A percentile compares a stretch with the other conserved stretches of the same genome.
These are phyloP conservation scores for Epipyxis sp. DNA, from an alignment of 108 stramenopile species.

Conservation along the genomic window DNA sequence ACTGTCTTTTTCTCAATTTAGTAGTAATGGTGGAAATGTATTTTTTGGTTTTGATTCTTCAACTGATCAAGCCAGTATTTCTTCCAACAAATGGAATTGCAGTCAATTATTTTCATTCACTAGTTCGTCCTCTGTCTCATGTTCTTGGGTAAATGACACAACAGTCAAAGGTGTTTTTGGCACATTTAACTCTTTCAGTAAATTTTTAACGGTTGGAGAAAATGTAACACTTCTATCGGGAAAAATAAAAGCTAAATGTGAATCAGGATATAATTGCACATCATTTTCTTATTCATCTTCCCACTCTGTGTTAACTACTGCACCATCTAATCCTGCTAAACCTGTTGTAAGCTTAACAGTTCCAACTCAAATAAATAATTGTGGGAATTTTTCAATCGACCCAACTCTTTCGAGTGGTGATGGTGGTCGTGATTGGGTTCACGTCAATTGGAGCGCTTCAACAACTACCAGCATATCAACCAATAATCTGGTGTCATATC, in stretches of 20 bases:
- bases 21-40: background rate
- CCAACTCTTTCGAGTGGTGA: too few species aligned
- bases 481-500: background rate
- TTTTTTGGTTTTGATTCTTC: background rate
- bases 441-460: too few species aligned
- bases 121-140: background rate
- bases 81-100: background rate
- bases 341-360: slow-evolving; percentile 4
- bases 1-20: background rate
- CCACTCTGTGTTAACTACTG: too few species aligned
- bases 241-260: background rate
- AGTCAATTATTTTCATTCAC: background rate
- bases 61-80: background rate
- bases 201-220: background rate
- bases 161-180: background rate
- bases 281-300: background rate
- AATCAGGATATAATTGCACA: background rate
- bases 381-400: background rate
- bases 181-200: too few species aligned
- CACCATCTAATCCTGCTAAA: background rate
- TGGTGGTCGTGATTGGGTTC: too few species aligned
- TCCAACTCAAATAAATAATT: background rate
- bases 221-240: background rate
- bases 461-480: background rate
- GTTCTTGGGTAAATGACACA: background rate